Evolutionary conservation across 2,329 filamentous ascomycete genomes (phyloP), one percentile per base, ranked within the genome.

Genomic region (Neospermospora avenae): DNA sequence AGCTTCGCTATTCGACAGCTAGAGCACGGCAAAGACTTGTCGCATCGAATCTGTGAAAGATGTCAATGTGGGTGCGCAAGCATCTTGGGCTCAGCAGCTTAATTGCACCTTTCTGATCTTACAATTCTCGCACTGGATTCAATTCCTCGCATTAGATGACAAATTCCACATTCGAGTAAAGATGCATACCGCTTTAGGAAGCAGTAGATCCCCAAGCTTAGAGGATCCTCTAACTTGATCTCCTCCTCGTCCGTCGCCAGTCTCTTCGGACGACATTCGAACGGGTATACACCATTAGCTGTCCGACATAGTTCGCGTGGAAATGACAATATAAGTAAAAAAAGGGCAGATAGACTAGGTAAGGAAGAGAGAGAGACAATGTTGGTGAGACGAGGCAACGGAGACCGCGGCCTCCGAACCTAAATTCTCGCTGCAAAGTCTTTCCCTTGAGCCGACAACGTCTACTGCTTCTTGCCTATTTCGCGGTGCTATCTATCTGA

Each of bases 1-100:
- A 63, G 24, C 18, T 61, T 61, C 13, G 57, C 62, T 35, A 59
- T 59, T 42, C 48, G 59, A 55, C 62, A 63, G 46, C 59, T 63
- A 13, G 62, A 63, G 46, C 62, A 63, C 7, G 62, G 62, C 5
- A 59, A 61, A 20, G 41, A 24, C 25, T 63, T 63, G 48, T 63
- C 56, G 41, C 62, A 63, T 13, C 62, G 59, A 37, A 63, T 63
- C 62, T 59, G 46, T 28, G 16, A 35, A 31, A 48, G 16, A 16
- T 25, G 28, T 54, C 22, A 49, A 49, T 45, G 24, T 55, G 3
- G 48, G 22, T 35, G 16, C 45, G 31, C 18, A 37, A 34, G 16
- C 20, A 22, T 44, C 34, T 14, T 7, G 41, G 3, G 7, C 13
- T 37, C 11, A 35, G 11, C 22, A 24, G 28, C 28, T 8, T 11